Evolutionary conservation across 495 filamentous ascomycete species (phyloP).

Genomic region (Friedmanniomyces simplex): DNA sequence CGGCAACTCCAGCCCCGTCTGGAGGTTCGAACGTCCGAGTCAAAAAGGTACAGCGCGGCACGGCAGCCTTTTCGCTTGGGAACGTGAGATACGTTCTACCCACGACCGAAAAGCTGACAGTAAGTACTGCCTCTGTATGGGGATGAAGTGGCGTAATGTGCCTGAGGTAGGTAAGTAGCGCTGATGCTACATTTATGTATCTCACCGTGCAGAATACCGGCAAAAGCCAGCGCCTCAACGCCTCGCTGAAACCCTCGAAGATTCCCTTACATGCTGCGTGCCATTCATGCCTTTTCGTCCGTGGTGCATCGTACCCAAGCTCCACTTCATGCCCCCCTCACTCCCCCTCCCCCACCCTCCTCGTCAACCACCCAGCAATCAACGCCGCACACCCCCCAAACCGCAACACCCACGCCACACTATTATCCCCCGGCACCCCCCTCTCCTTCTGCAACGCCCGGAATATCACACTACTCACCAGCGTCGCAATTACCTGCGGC

Average conservation of each 20-base stretch:
- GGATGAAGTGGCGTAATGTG: too few relatives aligned
- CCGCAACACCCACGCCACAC: constrained; percentile 73
- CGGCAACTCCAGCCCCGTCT: too few relatives aligned
- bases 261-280: not conserved
- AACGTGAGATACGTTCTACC: too few relatives aligned
- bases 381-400: constrained; percentile 70
- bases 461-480: constrained; percentile 74
- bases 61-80: too few relatives aligned
- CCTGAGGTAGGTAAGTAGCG: too few relatives aligned
- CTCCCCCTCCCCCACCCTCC: constrained; percentile 26
- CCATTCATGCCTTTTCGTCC: too few relatives aligned
- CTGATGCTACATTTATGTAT: too few relatives aligned
- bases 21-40: too few relatives aligned
- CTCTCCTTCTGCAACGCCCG: constrained; percentile 69
- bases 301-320: not conserved
- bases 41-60: too few relatives aligned
- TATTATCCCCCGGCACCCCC: constrained; percentile 70
- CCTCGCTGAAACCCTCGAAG: not conserved
- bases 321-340: not conserved
- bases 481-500: constrained; percentile 78
- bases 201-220: too few relatives aligned
- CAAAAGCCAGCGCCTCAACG: not conserved
- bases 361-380: constrained; percentile 50
- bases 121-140: too few relatives aligned
- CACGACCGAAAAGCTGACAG: too few relatives aligned